A percentile compares a stretch with the other conserved stretches of the same genome.
Conservation (phyloP, 306 rosid genomes). For the Dryas octopetala region DNA sequence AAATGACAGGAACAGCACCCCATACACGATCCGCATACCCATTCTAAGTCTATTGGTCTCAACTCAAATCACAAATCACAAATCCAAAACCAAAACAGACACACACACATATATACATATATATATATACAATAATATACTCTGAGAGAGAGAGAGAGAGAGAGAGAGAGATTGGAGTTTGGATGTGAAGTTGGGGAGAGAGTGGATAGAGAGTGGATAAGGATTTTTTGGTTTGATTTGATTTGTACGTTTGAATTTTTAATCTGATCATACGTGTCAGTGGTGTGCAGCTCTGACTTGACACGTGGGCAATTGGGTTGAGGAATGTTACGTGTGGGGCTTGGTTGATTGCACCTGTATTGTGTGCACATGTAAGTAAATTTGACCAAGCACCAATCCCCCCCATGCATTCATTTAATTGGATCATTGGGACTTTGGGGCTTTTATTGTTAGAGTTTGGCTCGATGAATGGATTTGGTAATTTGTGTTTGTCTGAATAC, state of each 20-base stretch:
- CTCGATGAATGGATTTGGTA: too few species aligned
- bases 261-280: slow-evolving; percentile 19
- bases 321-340: slow-evolving; percentile 17
- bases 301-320: slow-evolving; percentile 18
- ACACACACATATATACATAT: neutral
- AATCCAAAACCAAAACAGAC: neutral
- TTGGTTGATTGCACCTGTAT: slow-evolving; percentile 7
- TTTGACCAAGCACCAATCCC: too few species aligned
- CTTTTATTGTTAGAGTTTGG: too few species aligned
- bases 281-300: neutral
- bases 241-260: neutral
- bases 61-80: slow-evolving; percentile 7
- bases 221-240: slow-evolving; percentile 1
- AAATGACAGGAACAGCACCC: slow-evolving; percentile 47
- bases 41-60: neutral
- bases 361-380: too few species aligned
- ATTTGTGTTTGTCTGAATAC: too few species aligned
- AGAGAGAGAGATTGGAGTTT: slow-evolving; percentile 5
- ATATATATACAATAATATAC: too few species aligned
- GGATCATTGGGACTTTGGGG: too few species aligned
- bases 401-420: too few species aligned
- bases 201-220: slow-evolving; percentile 29
- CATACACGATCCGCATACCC: slow-evolving; percentile 45
- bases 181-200: slow-evolving; percentile 8
- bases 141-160: neutral